Conservation (phyloP, 177 flowering plant genomes). For the Vitis hybrid region DNA sequence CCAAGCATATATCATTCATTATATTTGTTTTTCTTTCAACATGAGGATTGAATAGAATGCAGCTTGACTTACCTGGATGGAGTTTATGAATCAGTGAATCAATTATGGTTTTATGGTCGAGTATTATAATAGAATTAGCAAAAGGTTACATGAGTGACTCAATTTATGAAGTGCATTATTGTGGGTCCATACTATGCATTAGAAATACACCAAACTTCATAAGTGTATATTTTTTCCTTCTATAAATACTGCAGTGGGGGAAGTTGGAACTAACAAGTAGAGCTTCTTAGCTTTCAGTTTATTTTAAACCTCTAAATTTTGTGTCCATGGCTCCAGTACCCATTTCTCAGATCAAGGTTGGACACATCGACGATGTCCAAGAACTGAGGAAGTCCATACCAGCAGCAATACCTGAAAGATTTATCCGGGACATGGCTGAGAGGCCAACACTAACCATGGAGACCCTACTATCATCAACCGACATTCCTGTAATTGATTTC, state of each 20-base stretch:
- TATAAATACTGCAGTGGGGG: conserved; percentile 13
- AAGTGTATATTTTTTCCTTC: background rate
- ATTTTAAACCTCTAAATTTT: background rate
- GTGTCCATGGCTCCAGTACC: conserved; percentile 56
- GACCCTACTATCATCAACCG: conserved; percentile 15
- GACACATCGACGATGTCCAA: conserved; percentile 78
- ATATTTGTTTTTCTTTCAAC: no score
- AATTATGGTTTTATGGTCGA: no score
- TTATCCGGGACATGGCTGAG: conserved; percentile 55
- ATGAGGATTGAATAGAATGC: no score
- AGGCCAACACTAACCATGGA: conserved; percentile 36
- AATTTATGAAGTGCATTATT: conserved; percentile 6
- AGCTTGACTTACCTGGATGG: no score
- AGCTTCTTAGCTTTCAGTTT: background rate
- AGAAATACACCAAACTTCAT: background rate
- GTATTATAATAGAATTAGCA: background rate
- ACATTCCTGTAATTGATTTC: conserved; percentile 63
- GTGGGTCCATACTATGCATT: conserved; percentile 3
- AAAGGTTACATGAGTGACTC: background rate
- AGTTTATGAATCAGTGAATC: no score
- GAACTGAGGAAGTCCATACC: conserved; percentile 57
- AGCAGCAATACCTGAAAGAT: conserved; percentile 58
- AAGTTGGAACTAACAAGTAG: background rate
- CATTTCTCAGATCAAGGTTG: conserved; percentile 36
- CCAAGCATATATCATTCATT: no score